phyloP scores from a whole-genome alignment of 768 basidiomycete species.

The Naganishia friedmannii region DNA sequence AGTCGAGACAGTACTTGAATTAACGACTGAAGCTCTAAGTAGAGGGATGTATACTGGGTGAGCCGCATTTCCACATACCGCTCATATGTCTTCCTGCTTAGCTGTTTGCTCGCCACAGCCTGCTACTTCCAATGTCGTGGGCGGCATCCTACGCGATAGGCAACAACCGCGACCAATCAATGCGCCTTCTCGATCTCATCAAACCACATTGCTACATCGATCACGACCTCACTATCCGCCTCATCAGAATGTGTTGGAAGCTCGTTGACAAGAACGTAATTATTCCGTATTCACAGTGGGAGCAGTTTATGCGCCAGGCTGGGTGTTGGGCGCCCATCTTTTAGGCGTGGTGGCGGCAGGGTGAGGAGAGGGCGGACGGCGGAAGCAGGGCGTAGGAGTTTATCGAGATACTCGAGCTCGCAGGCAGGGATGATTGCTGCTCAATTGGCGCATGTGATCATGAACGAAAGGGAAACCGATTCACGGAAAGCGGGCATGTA shows the following conservation, averaged over 20 bases:
- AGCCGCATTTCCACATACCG: not conserved
- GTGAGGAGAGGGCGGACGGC: too few relatives aligned
- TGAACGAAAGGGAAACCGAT: too few relatives aligned
- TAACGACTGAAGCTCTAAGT: slow-evolving; percentile 23
- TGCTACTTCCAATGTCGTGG: slow-evolving; percentile 24
- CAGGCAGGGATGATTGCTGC: too few relatives aligned
- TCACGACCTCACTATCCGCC: slow-evolving; percentile 24
- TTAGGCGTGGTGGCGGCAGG: not conserved
- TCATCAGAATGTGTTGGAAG: slow-evolving; percentile 20
- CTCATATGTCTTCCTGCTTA: not conserved
- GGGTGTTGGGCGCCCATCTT: slow-evolving; percentile 27
- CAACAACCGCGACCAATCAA: not conserved
- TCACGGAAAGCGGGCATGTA: too few relatives aligned
- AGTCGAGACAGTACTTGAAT: slow-evolving; percentile 26
- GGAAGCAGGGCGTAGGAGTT: too few relatives aligned
- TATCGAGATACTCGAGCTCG: too few relatives aligned
- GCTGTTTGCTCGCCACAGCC: not conserved
- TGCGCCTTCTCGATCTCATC: slow-evolving; percentile 11
- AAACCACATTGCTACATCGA: slow-evolving; percentile 25
- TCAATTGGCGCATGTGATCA: too few relatives aligned
- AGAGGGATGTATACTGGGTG: slow-evolving; percentile 27
- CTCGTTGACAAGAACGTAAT: slow-evolving; percentile 14
- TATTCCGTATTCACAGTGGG: slow-evolving; percentile 25
- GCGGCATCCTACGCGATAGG: slow-evolving; percentile 18
- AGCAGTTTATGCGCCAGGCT: slow-evolving; percentile 24